Conservation (phyloP, 495 filamentous ascomycete genomes). For the Neurospora intermedia region DNA sequence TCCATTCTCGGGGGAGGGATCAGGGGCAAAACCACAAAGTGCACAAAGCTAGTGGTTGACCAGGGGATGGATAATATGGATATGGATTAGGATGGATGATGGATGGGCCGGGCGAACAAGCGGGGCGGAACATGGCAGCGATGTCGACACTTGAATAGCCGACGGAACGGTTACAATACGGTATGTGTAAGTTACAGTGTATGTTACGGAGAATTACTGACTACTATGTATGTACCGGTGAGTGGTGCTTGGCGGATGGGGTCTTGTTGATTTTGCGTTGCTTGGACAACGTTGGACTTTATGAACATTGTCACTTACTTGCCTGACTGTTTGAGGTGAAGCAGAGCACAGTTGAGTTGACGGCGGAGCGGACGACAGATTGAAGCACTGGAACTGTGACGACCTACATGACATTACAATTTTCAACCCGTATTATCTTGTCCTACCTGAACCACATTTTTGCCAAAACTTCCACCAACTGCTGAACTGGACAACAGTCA, state of each 20-base stretch:
- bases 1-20: background rate
- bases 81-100: background rate
- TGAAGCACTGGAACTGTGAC: background rate
- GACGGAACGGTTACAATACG: background rate
- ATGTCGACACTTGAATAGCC: background rate
- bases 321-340: background rate
- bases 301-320: background rate
- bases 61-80: background rate
- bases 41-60: background rate
- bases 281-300: background rate
- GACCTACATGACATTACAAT: background rate
- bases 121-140: background rate
- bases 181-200: background rate
- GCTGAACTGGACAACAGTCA: background rate
- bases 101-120: background rate
- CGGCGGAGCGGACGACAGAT: background rate
- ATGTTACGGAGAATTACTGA: background rate
- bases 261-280: background rate
- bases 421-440: background rate
- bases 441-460: background rate
- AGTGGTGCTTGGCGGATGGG: background rate
- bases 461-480: background rate
- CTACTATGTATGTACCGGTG: too few species aligned
- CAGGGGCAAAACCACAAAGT: background rate
- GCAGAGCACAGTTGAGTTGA: background rate